These are phyloP conservation scores for Colletotrichum sp. DNA, from an alignment of 2,329 filamentous ascomycete genomes.

Conservation along the genomic window DNA sequence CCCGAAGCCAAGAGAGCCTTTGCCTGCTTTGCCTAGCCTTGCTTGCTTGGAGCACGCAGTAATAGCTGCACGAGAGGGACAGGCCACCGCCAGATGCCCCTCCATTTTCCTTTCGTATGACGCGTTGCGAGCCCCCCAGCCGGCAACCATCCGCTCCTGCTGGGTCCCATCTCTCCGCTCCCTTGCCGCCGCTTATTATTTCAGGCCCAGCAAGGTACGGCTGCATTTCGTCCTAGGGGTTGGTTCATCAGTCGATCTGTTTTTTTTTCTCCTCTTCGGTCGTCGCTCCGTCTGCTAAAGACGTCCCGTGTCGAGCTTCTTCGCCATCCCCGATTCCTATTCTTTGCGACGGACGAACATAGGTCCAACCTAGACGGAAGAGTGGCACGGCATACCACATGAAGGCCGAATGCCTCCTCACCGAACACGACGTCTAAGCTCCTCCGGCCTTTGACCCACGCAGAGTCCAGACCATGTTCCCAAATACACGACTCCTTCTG, in stretches of 20 bases:
- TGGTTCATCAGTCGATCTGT: neutral
- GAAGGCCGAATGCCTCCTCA: neutral
- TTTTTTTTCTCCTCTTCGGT: neutral
- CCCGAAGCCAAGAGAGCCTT: neutral
- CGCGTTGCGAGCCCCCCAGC: constrained; percentile 13
- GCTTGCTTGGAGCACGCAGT: neutral
- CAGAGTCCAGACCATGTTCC: neutral
- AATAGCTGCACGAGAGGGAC: neutral
- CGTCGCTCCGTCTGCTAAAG: neutral
- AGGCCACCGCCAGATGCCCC: neutral
- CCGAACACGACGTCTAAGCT: neutral
- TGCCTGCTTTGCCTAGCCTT: neutral
- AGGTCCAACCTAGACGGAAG: neutral
- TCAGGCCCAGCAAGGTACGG: constrained; percentile 3
- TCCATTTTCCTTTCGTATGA: constrained; percentile 11
- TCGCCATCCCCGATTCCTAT: neutral
- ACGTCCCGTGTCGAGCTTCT: neutral
- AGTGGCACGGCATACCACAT: neutral
- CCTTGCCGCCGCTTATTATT: neutral
- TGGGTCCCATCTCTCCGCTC: constrained; percentile 1
- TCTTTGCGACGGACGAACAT: neutral
- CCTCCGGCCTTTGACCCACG: neutral
- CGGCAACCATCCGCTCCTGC: constrained; percentile 13
- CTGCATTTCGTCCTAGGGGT: neutral
- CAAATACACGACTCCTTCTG: neutral